A percentile compares a stretch with the other conserved stretches of the same genome.
Conservation (phyloP, 169 alveolate species). For the Perkinsus marinus region DNA sequence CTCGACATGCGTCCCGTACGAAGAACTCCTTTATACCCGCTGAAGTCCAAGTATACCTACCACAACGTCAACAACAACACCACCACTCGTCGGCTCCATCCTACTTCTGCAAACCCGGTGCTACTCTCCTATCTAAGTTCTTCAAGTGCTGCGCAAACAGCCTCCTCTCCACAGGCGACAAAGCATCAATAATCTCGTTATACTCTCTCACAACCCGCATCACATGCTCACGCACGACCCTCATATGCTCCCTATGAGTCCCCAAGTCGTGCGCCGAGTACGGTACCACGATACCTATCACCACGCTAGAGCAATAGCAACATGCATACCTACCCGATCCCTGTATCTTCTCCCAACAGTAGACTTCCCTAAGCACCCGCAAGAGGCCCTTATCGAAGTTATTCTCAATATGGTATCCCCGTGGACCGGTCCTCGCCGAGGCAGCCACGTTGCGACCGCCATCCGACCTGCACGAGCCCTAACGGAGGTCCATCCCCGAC, state of each 20-base stretch:
- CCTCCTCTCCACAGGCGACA: slow-evolving; percentile 51
- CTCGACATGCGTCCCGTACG: slow-evolving; percentile 65
- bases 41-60: neutral
- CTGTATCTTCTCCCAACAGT: slow-evolving; percentile 70
- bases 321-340: slow-evolving; percentile 38
- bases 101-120: slow-evolving; percentile 27
- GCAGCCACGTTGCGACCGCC: neutral
- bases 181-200: slow-evolving; percentile 54
- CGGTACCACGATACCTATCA: slow-evolving; percentile 35
- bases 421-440: neutral
- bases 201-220: slow-evolving; percentile 71
- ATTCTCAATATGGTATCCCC: slow-evolving; percentile 36
- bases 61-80: neutral
- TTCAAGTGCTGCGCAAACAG: slow-evolving; percentile 42
- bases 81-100: neutral
- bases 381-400: slow-evolving; percentile 63
- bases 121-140: slow-evolving; percentile 30
- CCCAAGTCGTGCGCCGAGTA: slow-evolving; percentile 46
- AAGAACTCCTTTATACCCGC: slow-evolving; percentile 60
- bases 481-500: neutral
- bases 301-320: neutral
- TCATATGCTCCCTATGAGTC: slow-evolving; percentile 53
- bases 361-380: slow-evolving; percentile 56
- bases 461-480: neutral
- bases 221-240: slow-evolving; percentile 66